Evolutionary conservation across 2,329 filamentous ascomycete species (phyloP).

Genomic region (Trichophyton verrucosum): DNA sequence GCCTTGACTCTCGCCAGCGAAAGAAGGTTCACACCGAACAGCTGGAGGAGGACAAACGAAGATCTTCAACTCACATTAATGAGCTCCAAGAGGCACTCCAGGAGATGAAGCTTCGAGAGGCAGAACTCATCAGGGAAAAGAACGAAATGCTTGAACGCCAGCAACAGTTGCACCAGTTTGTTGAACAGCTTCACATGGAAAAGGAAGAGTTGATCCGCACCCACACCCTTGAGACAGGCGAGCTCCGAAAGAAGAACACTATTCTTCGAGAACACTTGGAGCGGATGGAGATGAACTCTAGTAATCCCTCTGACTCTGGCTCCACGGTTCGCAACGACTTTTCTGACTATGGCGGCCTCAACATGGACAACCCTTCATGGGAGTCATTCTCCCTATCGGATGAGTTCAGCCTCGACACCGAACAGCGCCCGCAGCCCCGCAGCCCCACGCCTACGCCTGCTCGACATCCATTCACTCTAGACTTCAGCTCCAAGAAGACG

Average conservation of each 20-base stretch:
- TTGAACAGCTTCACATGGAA: slow-evolving; percentile 66
- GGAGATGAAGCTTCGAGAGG: slow-evolving; percentile 51
- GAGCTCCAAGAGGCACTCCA: slow-evolving; percentile 67
- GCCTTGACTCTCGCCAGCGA: slow-evolving; percentile 87
- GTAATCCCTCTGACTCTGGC: slow-evolving; percentile 32
- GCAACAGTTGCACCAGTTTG: slow-evolving; percentile 60
- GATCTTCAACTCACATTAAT: slow-evolving; percentile 62
- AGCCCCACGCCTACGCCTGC: slow-evolving; percentile 17
- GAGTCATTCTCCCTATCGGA: slow-evolving; percentile 68
- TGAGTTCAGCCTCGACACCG: slow-evolving; percentile 38
- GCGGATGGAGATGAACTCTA: slow-evolving; percentile 31
- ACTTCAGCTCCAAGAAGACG: slow-evolving; percentile 29
- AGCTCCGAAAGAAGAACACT: slow-evolving; percentile 83
- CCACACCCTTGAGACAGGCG: slow-evolving; percentile 81
- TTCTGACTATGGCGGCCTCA: slow-evolving; percentile 69
- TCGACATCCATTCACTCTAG: slow-evolving; percentile 28
- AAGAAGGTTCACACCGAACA: slow-evolving; percentile 98
- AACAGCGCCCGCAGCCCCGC: slow-evolving; percentile 23
- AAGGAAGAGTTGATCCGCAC: slow-evolving; percentile 82
- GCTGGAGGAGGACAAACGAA: slow-evolving; percentile 93
- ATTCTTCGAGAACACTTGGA: slow-evolving; percentile 58
- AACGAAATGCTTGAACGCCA: slow-evolving; percentile 57
- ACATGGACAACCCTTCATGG: slow-evolving; percentile 66
- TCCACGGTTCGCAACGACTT: slow-evolving; percentile 54
- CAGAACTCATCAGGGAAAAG: slow-evolving; percentile 42